Percentiles rank a stretch among this genome's conserved stretches.
Conservation (phyloP, 176 grass and related monocot species). For the Phoenix dactylifera region DNA sequence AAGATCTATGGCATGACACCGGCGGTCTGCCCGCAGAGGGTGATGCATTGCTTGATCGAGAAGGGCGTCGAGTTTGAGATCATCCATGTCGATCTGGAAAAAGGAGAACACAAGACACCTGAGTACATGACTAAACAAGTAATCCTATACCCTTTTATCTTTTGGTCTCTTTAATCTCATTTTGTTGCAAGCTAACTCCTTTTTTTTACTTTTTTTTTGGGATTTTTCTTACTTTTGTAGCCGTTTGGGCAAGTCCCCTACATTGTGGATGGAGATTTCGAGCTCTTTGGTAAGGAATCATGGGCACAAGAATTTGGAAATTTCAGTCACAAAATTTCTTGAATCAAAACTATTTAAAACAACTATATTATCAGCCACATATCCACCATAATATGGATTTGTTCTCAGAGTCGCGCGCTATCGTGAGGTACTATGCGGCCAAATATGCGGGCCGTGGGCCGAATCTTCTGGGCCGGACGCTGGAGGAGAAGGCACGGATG, state of each 20-base stretch:
- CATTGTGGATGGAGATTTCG: constrained; percentile 13
- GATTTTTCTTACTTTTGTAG: background rate
- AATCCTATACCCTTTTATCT: background rate
- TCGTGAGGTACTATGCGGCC: constrained; percentile 15
- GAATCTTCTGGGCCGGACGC: constrained; percentile 10
- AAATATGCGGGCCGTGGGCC: constrained; percentile 2
- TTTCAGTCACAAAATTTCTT: no score
- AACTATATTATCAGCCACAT: no score
- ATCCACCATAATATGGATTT: background rate
- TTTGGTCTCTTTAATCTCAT: background rate
- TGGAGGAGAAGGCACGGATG: constrained; percentile 16
- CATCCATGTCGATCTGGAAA: constrained; percentile 4
- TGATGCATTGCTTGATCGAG: constrained; percentile 22
- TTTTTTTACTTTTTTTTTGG: background rate
- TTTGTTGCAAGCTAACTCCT: background rate
- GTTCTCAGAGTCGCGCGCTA: constrained; percentile 10
- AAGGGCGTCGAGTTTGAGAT: constrained; percentile 17
- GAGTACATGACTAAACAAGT: constrained; percentile 19
- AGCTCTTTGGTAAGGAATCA: constrained; percentile 10
- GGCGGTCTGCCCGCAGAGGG: constrained; percentile 10
- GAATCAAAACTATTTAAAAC: background rate
- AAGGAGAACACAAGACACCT: constrained; percentile 6
- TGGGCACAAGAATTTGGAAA: background rate
- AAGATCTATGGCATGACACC: constrained; percentile 5
- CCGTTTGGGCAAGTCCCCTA: constrained; percentile 24